Conservation (phyloP, 2,329 filamentous ascomycete species). For the Chaetomium globosum region DNA sequence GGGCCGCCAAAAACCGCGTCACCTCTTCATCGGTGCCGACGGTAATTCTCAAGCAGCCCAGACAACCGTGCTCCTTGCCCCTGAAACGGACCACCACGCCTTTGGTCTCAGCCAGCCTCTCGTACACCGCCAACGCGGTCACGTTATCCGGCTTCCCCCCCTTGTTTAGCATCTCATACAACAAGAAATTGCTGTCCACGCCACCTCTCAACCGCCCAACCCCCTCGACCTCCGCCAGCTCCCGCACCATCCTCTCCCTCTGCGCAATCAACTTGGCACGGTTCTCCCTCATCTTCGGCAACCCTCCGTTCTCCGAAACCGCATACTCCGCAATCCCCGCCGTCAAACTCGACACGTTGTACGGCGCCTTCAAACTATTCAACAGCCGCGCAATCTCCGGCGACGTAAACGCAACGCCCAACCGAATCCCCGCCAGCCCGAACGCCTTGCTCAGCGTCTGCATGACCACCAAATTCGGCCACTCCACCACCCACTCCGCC, state of each 20-base stretch:
- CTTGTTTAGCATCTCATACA: conserved; percentile 81
- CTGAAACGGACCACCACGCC: conserved; percentile 93
- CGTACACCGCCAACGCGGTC: conserved; percentile 77
- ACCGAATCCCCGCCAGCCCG: conserved; percentile 87
- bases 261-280: conserved; percentile 71
- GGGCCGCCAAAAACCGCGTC: conserved; percentile 71
- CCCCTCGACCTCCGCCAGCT: conserved; percentile 74
- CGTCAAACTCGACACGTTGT: conserved; percentile 90
- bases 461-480: conserved; percentile 95
- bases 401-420: conserved; percentile 82
- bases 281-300: conserved; percentile 73
- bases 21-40: conserved; percentile 89
- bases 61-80: conserved; percentile 87
- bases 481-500: conserved; percentile 88
- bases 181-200: conserved; percentile 79
- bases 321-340: conserved; percentile 77
- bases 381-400: conserved; percentile 75
- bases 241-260: conserved; percentile 71
- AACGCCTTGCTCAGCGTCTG: conserved; percentile 99
- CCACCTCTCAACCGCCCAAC: conserved; percentile 83
- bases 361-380: conserved; percentile 93
- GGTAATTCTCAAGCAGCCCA: conserved; percentile 87
- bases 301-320: conserved; percentile 61
- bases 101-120: conserved; percentile 77
- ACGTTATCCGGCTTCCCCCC: conserved; percentile 76